Conservation (phyloP, 148 eudicot genomes). For the Cornus suecica region DNA sequence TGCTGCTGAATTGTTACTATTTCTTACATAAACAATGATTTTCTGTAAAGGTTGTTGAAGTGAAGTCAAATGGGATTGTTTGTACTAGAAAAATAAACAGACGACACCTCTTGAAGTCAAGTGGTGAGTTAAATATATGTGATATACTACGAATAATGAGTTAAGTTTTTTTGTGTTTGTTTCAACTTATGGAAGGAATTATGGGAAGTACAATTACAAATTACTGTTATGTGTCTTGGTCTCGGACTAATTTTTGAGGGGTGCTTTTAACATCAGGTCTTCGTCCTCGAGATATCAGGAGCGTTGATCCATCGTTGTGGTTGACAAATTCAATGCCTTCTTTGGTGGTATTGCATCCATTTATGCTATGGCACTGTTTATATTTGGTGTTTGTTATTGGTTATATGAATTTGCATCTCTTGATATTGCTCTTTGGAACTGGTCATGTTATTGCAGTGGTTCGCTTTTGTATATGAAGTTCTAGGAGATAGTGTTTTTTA, state of each 20-base stretch:
- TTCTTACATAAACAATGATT: not conserved
- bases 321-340: constrained; percentile 96
- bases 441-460: not conserved
- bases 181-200: not conserved
- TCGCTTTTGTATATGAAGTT: not conserved
- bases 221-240: too few species aligned
- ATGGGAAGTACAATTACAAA: too few species aligned
- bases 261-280: constrained; percentile 51
- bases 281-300: constrained; percentile 94
- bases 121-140: constrained; percentile 52
- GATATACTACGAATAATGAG: too few species aligned
- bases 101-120: constrained; percentile 76
- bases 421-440: not conserved
- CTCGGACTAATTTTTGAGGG: not conserved
- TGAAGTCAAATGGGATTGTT: constrained; percentile 62
- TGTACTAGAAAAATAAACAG: constrained; percentile 73
- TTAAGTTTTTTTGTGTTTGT: not conserved
- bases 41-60: constrained; percentile 76
- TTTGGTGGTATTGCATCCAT: constrained; percentile 58
- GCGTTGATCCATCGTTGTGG: constrained; percentile 99
- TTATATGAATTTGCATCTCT: not conserved
- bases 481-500: not conserved
- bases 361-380: constrained; percentile 7
- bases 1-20: too few species aligned
- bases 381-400: constrained; percentile 2